Evolutionary conservation across 148 eudicot genomes (phyloP), one percentile per base, ranked within the genome.

Genomic region (Vaccinium myrtillus): DNA sequence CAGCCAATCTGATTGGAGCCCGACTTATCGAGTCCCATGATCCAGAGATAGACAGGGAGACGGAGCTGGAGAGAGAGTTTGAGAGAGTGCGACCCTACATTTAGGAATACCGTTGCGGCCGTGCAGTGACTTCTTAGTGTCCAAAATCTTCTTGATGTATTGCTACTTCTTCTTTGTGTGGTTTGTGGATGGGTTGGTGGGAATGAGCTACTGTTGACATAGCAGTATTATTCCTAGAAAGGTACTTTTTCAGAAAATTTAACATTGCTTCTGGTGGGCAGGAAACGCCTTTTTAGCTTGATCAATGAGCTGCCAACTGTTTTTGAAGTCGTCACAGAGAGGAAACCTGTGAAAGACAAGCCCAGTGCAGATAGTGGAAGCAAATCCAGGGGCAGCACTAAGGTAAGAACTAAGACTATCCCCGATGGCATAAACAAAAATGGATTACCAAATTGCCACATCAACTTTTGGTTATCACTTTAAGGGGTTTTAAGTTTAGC

Each of bases 221-320:
- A 81, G 39, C 43, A 50, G 58, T 39, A 16, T 51, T 18, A 59
- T 50, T 82, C 16, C 58, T 16, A 18, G 63, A 27, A 4, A 70
- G 58, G 49, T 36, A 50, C 19, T 53, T 15, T 23, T 82, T 82
- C 61, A 30, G n/a, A 11, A 36, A 48, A 48, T 25, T 10, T 73
- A 3, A 49, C 81, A 5, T 86, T 87, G 27, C 51, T 83, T 67
- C 81, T 73, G 74, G 25, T 85, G 86, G 58, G 51, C 92, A 95
- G 96, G 95, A 95, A 95, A 92, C 96, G 91, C 30, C 88, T 95
- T 50, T 95, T 93, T 87, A 89, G 93, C 91, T 65, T 92, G 92
- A 92, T 95, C 74, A 95, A 95, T 88, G 95, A 95, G 80, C 88
- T 91, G 74, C 96, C 95, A 39, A 95, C 96, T 69, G 94, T 92